A percentile compares a stretch with the other conserved stretches of the same genome.
Evolutionary conservation across 495 filamentous ascomycete species (phyloP).

Genomic region (Paragyromitra xinjiangensis): DNA sequence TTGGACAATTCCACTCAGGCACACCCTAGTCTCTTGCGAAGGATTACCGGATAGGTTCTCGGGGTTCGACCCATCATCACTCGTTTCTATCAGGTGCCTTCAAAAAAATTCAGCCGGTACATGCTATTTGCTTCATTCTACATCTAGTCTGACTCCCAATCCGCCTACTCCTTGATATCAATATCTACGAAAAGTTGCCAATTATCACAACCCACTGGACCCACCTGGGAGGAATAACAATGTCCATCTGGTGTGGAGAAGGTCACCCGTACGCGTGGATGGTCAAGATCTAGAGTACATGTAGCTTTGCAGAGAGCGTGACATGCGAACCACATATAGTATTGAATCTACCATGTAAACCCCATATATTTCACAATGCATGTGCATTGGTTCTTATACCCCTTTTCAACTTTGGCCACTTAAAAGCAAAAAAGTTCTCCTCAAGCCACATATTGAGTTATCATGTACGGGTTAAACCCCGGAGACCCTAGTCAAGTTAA

Average conservation of each 20-base stretch:
- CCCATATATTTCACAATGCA: background rate
- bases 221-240: no score
- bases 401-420: background rate
- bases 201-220: background rate
- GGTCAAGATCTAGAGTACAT: no score
- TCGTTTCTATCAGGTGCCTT: conserved; percentile 29
- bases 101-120: background rate
- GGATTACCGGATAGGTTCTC: background rate
- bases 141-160: background rate
- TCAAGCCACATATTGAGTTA: background rate
- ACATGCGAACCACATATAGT: background rate
- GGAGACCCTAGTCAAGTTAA: background rate
- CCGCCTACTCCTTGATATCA: background rate
- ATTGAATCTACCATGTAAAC: background rate
- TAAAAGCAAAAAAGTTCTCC: background rate
- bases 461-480: background rate
- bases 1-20: conserved; percentile 2
- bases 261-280: no score
- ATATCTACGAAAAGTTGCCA: background rate
- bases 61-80: conserved; percentile 29
- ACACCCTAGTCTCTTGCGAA: conserved; percentile 15
- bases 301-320: conserved; percentile 5
- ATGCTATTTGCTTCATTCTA: conserved; percentile 1
- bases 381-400: background rate
- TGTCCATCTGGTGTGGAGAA: no score